A percentile compares a stretch with the other conserved stretches of the same genome.
Evolutionary conservation across 768 basidiomycete species (phyloP).

Genomic region (Daedaleopsis nitida): DNA sequence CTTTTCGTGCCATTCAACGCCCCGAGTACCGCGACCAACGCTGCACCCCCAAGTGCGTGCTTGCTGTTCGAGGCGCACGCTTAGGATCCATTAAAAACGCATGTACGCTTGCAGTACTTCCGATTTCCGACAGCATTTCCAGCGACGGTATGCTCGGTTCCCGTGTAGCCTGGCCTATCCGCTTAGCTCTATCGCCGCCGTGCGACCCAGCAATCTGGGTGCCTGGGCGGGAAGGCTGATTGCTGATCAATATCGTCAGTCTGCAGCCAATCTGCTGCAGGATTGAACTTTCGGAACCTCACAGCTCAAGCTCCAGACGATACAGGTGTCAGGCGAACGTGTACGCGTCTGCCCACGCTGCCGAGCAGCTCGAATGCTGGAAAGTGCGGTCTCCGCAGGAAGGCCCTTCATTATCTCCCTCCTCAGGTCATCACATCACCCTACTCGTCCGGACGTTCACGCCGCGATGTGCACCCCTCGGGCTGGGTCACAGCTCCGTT

Average conservation of each 20-base stretch:
- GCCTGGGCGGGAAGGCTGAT: conserved; percentile 15
- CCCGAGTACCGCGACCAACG: background rate
- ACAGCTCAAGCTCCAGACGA: background rate
- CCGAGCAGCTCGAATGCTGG: background rate
- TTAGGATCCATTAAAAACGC: conserved; percentile 8
- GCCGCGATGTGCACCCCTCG: background rate
- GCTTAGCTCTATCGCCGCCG: background rate
- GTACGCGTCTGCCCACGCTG: background rate
- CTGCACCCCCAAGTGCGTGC: background rate
- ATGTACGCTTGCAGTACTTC: background rate
- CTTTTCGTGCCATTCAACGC: background rate
- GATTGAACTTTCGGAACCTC: background rate
- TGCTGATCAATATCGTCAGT: background rate
- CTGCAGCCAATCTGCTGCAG: background rate
- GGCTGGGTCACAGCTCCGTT: too few relatives aligned
- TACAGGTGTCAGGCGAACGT: too few relatives aligned
- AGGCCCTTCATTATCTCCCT: background rate
- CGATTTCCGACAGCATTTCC: too few relatives aligned
- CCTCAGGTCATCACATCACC: background rate
- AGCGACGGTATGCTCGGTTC: background rate
- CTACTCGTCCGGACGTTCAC: background rate
- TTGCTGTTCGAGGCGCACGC: background rate
- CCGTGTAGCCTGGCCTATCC: background rate
- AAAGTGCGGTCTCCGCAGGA: conserved; percentile 1
- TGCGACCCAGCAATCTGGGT: conserved; percentile 2